Base-by-base conservation (phyloP, 176 grass and related monocot species). In the Thalia dealbata region DNA sequence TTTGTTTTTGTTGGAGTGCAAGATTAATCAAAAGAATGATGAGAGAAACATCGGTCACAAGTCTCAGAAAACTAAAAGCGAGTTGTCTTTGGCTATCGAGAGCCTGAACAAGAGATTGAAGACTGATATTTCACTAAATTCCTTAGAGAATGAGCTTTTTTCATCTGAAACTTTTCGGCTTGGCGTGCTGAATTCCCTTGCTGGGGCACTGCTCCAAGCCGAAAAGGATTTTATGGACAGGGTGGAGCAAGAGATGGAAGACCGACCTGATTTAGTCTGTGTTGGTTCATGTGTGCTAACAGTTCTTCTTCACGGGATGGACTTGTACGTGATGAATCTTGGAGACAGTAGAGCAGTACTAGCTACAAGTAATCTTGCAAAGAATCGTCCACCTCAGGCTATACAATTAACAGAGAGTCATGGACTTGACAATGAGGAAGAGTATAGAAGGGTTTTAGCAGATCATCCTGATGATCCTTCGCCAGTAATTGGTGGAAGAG, bases 281-380 rank as follows among this genome's bases (percentile, higher is more conserved):
- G 86, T 99, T 61, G 95, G 95, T 22, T 99, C 90, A 43, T 99
- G 88, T 87, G 85, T 88, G 38, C 77, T 99, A n/a, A 81, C 88
- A 70, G 83, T 81, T 52, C 87, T 95, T 86, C 90, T 99, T 74
- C 90, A 91, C 74, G 87, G 90, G 74, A 81, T 73, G 68, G 85
- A 91, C 77, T 60, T 99, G 77, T 87, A 82, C 72, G 87, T 95
- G 71, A 80, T 99, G 32, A 99, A 99, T 84, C 81, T 99, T 71
- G 95, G 95, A 25, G 95, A 99, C 73, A 99, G 95, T 82, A 95
- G 90, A 87, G 88, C 90, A 28, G 95, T 99, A 28, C 81, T 99
- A 58, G 95, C 95, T 75, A 85, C 86, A 67, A 82, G 69, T 79
- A 51, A 75, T 41, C 76, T 70, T 62, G 9, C 71, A 69, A 44